Conservation (phyloP, 306 rosid species). For the Cyamopsis tetragonoloba region DNA sequence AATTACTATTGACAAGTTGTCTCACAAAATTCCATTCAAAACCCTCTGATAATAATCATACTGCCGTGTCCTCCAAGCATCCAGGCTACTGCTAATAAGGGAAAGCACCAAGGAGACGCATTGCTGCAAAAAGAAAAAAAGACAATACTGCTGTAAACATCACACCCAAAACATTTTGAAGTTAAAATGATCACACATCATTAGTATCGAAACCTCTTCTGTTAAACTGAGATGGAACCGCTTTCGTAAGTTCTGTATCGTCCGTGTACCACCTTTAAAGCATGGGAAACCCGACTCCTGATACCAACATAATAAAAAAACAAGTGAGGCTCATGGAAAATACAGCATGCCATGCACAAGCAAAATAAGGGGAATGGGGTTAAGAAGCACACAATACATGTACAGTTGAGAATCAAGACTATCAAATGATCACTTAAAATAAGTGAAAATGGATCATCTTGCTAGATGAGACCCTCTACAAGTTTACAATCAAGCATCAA, state of each 20-base stretch:
- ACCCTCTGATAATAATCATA: constrained; percentile 98
- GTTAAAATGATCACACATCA: background rate
- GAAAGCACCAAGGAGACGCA: constrained; percentile 98
- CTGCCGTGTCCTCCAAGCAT: constrained; percentile 99
- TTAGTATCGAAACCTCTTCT: constrained; percentile 73
- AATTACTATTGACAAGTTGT: constrained; percentile 27
- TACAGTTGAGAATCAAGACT: background rate
- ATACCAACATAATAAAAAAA: constrained; percentile 26
- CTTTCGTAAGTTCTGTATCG: constrained; percentile 92
- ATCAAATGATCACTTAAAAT: background rate
- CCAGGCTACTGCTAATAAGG: constrained; percentile 94
- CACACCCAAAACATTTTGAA: constrained; percentile 6
- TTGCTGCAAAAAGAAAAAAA: constrained; percentile 59
- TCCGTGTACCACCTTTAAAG: constrained; percentile 95
- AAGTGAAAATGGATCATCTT: background rate
- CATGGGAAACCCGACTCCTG: constrained; percentile 99
- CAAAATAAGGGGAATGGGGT: background rate
- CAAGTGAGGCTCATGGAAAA: constrained; percentile 17
- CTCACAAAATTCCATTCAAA: constrained; percentile 93
- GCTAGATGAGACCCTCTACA: constrained; percentile 5
- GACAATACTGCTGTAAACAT: constrained; percentile 18
- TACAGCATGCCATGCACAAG: background rate
- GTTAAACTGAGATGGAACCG: constrained; percentile 92
- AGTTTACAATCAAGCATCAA: constrained; percentile 13
- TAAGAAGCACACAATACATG: background rate